Conservation (phyloP, 768 basidiomycete genomes). For the Mycena epipterygia region DNA sequence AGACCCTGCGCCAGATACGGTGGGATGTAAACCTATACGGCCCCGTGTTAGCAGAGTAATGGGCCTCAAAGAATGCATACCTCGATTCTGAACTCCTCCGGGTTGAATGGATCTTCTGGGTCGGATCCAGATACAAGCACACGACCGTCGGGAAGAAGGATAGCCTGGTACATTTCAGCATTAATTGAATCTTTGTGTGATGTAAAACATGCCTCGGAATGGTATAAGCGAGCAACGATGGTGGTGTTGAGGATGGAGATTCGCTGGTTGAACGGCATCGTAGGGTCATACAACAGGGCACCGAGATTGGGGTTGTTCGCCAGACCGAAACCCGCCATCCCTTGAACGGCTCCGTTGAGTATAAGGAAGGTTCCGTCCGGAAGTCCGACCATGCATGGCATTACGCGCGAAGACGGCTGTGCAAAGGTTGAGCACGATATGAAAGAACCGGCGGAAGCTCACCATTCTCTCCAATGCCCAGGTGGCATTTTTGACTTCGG, state of each 20-base stretch:
- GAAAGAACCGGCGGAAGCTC: too few relatives aligned
- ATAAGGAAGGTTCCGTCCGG: conserved; percentile 73
- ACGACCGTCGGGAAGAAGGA: conserved; percentile 69
- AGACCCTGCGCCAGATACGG: conserved; percentile 83
- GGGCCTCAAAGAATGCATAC: conserved; percentile 46
- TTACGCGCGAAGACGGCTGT: conserved; percentile 79
- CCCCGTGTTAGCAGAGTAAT: background rate
- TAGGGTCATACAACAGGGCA: conserved; percentile 69
- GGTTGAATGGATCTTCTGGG: conserved; percentile 56
- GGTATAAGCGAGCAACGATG: conserved; percentile 63
- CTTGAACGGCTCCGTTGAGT: conserved; percentile 68
- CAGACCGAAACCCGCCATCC: conserved; percentile 69
- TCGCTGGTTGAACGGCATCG: conserved; percentile 59
- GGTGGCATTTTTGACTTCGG: conserved; percentile 70
- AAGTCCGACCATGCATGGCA: conserved; percentile 76
- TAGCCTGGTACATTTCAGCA: conserved; percentile 61
- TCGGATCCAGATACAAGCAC: conserved; percentile 73
- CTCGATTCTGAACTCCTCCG: conserved; percentile 76
- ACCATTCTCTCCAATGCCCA: conserved; percentile 90
- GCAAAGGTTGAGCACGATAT: too few relatives aligned
- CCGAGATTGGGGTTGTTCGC: conserved; percentile 60
- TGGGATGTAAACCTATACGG: conserved; percentile 86
- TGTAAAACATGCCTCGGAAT: conserved; percentile 51
- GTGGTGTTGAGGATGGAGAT: conserved; percentile 66
- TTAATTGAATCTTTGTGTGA: background rate